These are phyloP conservation scores for Rosellinia necatrix DNA, from an alignment of 2,329 filamentous ascomycete genomes.

Conservation along the genomic window DNA sequence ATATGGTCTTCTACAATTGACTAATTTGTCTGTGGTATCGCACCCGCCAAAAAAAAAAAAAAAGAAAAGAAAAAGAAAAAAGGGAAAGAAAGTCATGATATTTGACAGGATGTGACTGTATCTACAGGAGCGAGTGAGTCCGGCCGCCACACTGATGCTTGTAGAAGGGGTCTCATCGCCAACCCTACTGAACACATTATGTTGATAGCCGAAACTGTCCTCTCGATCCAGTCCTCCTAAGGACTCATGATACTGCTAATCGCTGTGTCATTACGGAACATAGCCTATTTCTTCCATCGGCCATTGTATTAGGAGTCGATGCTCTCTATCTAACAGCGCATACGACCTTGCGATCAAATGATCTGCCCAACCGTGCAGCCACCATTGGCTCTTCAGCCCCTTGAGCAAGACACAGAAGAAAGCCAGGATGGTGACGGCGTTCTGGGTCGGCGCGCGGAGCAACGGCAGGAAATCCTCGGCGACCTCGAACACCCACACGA, in stretches of 20 bases:
- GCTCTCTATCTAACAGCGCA: constrained; percentile 26
- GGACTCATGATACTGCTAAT: neutral
- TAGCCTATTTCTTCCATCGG: constrained; percentile 36
- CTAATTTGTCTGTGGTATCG: no score
- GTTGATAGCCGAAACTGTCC: no score
- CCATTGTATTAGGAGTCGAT: constrained; percentile 28
- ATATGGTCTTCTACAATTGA: no score
- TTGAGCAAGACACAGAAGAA: constrained; percentile 27
- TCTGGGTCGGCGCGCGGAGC: constrained; percentile 32
- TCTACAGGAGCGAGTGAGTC: no score
- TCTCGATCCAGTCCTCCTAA: no score
- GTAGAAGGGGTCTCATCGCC: no score
- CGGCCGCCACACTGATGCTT: no score
- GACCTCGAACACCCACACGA: constrained; percentile 40
- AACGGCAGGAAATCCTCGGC: constrained; percentile 35
- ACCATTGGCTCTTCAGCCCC: constrained; percentile 23
- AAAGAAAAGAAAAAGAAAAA: no score
- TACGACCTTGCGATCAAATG: constrained; percentile 26
- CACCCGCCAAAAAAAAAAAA: no score
- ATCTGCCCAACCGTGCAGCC: constrained; percentile 27
- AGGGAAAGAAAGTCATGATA: no score
- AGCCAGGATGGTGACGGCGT: constrained; percentile 43
- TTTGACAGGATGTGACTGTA: no score
- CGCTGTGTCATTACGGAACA: neutral
- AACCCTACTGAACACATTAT: no score